phyloP scores from a whole-genome alignment of 345 rosid genomes.

The Lagerstroemia speciosa region DNA sequence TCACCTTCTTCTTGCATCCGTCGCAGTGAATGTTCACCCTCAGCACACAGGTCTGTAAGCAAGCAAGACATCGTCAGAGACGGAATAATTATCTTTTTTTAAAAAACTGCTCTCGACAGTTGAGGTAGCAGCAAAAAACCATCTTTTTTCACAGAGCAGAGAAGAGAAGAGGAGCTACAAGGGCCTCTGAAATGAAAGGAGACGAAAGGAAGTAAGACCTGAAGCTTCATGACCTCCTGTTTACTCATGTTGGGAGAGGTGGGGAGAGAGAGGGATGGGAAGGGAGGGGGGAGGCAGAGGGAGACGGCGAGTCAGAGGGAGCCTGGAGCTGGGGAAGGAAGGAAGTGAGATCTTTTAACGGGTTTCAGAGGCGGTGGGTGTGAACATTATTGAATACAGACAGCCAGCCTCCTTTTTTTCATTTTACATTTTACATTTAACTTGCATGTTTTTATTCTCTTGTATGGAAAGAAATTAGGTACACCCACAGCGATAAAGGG shows the following conservation, averaged over 20 bases:
- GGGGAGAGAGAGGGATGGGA: not conserved
- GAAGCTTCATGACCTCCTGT: constrained; percentile 67
- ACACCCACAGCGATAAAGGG: too few relatives aligned
- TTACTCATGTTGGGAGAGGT: constrained; percentile 43
- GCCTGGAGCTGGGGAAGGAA: not conserved
- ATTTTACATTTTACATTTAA: too few relatives aligned
- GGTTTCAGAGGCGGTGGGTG: not conserved
- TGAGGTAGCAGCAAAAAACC: not conserved
- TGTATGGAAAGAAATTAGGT: too few relatives aligned
- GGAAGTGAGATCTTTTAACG: not conserved
- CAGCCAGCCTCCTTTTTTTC: too few relatives aligned
- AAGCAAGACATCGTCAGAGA: constrained; percentile 8
- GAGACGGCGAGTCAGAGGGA: not conserved
- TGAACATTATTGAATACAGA: not conserved
- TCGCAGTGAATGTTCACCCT: constrained; percentile 89
- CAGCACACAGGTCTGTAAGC: constrained; percentile 68
- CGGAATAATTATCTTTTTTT: not conserved
- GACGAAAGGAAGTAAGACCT: constrained; percentile 25
- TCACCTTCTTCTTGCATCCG: constrained; percentile 76
- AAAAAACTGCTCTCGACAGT: not conserved
- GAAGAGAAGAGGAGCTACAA: not conserved
- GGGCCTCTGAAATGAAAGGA: not conserved
- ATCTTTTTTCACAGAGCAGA: not conserved
- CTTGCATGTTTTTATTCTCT: too few relatives aligned
- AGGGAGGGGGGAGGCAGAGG: not conserved